Percentiles rank a stretch among this genome's conserved stretches.
These are phyloP conservation scores for Plasmopara viticola DNA, from an alignment of 352 stramenopile genomes.

Conservation along the genomic window DNA sequence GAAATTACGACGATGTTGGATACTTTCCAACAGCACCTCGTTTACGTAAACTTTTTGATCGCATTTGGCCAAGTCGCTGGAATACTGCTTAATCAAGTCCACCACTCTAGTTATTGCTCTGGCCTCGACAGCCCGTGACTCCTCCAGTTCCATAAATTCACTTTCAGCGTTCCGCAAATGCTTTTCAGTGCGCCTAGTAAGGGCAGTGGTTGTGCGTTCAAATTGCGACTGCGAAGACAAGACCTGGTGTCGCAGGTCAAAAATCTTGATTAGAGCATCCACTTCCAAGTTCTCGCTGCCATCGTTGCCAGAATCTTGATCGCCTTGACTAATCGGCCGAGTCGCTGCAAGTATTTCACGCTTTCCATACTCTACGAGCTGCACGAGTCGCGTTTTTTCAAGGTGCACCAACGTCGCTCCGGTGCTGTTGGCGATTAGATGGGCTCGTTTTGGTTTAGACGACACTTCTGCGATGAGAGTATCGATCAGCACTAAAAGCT, in stretches of 20 bases:
- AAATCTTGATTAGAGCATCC: constrained; percentile 61
- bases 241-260: constrained; percentile 70
- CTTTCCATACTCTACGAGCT: constrained; percentile 54
- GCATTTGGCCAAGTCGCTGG: constrained; percentile 42
- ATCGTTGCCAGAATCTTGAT: constrained; percentile 17
- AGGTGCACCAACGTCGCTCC: constrained; percentile 69
- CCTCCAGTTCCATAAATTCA: constrained; percentile 58
- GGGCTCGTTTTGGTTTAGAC: constrained; percentile 44
- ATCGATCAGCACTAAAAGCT: constrained; percentile 53
- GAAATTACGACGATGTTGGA: constrained; percentile 53
- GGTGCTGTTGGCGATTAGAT: constrained; percentile 65
- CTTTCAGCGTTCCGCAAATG: constrained; percentile 42
- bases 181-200: constrained; percentile 53
- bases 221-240: constrained; percentile 63
- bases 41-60: constrained; percentile 50
- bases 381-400: constrained; percentile 58
- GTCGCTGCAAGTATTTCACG: constrained; percentile 38
- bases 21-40: constrained; percentile 56
- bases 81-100: constrained; percentile 50
- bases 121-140: constrained; percentile 35
- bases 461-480: constrained; percentile 54
- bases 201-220: constrained; percentile 42
- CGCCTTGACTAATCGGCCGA: constrained; percentile 20
- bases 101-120: constrained; percentile 43
- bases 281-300: constrained; percentile 41